Evolutionary conservation across 2,329 filamentous ascomycete species (phyloP), one percentile per base, ranked within the genome.

Genomic region (Ophiostoma tasmaniense): DNA sequence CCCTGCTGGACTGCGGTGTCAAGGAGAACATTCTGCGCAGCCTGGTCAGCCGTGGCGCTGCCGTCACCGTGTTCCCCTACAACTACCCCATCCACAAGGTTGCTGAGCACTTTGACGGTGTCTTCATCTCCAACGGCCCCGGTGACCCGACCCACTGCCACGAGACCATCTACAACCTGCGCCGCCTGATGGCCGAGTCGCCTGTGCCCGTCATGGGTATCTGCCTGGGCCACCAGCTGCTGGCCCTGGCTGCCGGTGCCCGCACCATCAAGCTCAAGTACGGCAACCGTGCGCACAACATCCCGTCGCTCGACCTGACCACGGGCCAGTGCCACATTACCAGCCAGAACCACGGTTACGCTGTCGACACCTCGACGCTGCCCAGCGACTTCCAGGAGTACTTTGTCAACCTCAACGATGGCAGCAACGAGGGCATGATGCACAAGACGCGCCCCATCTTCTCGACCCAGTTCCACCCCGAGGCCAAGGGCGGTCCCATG

Each of bases 11-110:
- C 81, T 99, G 95, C 77, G 95, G 95, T 83, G 95, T 98, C 74
- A 99, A 99, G 87, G 95, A 99, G 87, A 99, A 99, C 84, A 99
- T 99, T 76, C 89, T 99, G 71, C 92, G 95, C 76, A 96, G 91
- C 79, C 85, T 99, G 71, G 93, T 98, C 76, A 89, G 87, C 80
- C 93, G 95, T 73, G 95, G 95, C 71, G 92, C 93, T 68, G 93
- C 91, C 72, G 91, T 96, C 73, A 98, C 95, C 55, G 91, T 92
- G 75, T 96, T 99, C 84, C 95, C 95, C 70, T 97, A 90, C 81
- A 89, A 98, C 83, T 98, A 95, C 82, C 94, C 93, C 67, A 95
- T 99, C 78, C 93, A 98, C 86, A 97, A 98, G 86, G 91, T 97
- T 50, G 91, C 95, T 69, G 91, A 96, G 80, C 93, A 98, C 85